A percentile compares a stretch with the other conserved stretches of the same genome.
Conservation (phyloP, 768 basidiomycete genomes). For the Baorangia bicolor region DNA sequence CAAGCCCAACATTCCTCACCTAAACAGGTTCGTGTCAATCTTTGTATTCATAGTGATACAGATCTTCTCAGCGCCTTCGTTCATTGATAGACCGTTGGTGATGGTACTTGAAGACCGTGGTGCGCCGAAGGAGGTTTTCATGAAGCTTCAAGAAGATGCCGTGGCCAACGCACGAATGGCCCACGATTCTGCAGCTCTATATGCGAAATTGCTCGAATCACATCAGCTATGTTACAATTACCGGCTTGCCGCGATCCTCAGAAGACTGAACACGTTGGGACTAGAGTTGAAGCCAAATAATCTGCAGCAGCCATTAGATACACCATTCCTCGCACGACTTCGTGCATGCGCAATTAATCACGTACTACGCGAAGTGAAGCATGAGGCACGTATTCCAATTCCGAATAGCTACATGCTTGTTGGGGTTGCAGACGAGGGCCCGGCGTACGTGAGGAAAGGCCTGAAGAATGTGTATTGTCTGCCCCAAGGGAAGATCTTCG, state of each 20-base stretch:
- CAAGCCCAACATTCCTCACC: constrained; percentile 57
- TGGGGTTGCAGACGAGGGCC: constrained; percentile 82
- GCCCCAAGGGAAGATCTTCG: constrained; percentile 61
- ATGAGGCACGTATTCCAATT: constrained; percentile 70
- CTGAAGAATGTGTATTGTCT: constrained; percentile 54
- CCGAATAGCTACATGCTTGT: constrained; percentile 68
- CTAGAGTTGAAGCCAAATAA: constrained; percentile 45
- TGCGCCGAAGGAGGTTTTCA: constrained; percentile 55
- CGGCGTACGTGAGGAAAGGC: constrained; percentile 54
- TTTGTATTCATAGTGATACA: not conserved
- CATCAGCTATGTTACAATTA: constrained; percentile 50
- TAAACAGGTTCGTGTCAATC: constrained; percentile 67
- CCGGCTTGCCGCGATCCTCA: constrained; percentile 51
- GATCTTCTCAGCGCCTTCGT: not conserved
- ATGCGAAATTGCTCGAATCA: constrained; percentile 46
- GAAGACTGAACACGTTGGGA: constrained; percentile 44
- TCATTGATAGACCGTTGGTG: constrained; percentile 56
- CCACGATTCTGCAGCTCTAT: constrained; percentile 51
- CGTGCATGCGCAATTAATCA: constrained; percentile 63
- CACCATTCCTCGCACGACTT: constrained; percentile 55
- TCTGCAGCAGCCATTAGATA: constrained; percentile 42
- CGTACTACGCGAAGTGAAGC: constrained; percentile 72
- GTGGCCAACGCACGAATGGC: constrained; percentile 59
- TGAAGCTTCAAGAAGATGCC: constrained; percentile 58
- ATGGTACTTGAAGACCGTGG: constrained; percentile 80